Evolutionary conservation across 1,284 basidiomycete genomes (phyloP).

Genomic region (Pholiota adiposa): DNA sequence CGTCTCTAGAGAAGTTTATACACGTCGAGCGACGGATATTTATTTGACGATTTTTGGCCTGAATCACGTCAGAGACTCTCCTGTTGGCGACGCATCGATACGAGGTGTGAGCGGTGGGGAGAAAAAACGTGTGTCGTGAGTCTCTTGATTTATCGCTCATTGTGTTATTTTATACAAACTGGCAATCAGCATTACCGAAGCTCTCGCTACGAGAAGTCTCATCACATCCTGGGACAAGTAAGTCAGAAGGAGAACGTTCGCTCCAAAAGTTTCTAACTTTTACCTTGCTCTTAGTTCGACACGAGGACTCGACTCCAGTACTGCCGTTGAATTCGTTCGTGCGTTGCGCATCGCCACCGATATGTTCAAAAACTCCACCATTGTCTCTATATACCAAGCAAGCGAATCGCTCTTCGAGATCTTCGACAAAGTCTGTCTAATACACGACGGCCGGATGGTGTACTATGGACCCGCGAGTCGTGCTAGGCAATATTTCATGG

Average conservation of each 20-base stretch:
- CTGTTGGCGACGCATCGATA: conserved; percentile 76
- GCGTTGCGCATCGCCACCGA: conserved; percentile 66
- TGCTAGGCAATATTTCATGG: conserved; percentile 69
- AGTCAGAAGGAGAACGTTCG: background rate
- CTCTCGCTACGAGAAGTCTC: conserved; percentile 31
- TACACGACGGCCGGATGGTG: conserved; percentile 72
- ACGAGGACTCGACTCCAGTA: conserved; percentile 74
- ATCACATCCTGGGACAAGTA: conserved; percentile 40
- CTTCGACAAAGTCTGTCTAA: conserved; percentile 74
- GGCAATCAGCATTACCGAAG: conserved; percentile 28
- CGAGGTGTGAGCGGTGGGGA: conserved; percentile 85
- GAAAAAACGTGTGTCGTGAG: conserved; percentile 72
- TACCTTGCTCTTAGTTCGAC: conserved; percentile 57
- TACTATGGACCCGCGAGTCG: conserved; percentile 64
- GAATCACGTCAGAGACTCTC: conserved; percentile 59
- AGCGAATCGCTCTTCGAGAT: conserved; percentile 53
- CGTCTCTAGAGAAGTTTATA: conserved; percentile 50
- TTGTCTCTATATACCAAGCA: conserved; percentile 77
- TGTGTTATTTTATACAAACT: background rate
- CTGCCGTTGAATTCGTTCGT: conserved; percentile 68
- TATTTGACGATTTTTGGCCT: conserved; percentile 76
- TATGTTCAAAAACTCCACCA: conserved; percentile 52
- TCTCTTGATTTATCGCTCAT: conserved; percentile 25
- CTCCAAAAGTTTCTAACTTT: background rate
- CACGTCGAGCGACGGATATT: conserved; percentile 51